These are phyloP conservation scores for Bipolaris cookei DNA, from an alignment of 2,329 filamentous ascomycete species.

Conservation along the genomic window DNA sequence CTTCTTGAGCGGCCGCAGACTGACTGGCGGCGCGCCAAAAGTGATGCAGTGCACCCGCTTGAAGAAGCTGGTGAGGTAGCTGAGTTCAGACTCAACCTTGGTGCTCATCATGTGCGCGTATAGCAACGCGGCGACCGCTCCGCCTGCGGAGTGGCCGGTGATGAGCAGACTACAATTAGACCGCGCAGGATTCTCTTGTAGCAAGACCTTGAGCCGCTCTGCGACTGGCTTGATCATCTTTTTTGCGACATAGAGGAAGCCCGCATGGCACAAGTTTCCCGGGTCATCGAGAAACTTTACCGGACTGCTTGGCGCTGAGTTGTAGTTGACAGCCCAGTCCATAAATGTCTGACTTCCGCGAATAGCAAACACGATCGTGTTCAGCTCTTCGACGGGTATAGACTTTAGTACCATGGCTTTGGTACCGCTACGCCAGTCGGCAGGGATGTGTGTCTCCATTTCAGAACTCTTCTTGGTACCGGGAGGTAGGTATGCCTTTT, in stretches of 20 bases:
- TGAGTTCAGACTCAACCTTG: constrained; percentile 71
- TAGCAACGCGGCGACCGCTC: constrained; percentile 79
- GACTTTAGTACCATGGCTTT: constrained; percentile 88
- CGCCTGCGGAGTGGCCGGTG: constrained; percentile 85
- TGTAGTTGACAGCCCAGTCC: constrained; percentile 87
- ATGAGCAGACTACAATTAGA: constrained; percentile 74
- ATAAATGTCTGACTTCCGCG: constrained; percentile 79
- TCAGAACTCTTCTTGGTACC: constrained; percentile 64
- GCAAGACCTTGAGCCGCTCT: constrained; percentile 68
- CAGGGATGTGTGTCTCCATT: constrained; percentile 70
- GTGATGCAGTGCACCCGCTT: constrained; percentile 82
- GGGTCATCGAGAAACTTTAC: constrained; percentile 76
- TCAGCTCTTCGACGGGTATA: constrained; percentile 76
- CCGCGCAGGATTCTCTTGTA: constrained; percentile 73
- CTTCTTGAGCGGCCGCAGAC: constrained; percentile 70
- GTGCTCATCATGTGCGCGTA: constrained; percentile 80
- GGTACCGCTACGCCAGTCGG: constrained; percentile 75
- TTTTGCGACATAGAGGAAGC: constrained; percentile 76
- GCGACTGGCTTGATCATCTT: constrained; percentile 79
- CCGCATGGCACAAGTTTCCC: constrained; percentile 79
- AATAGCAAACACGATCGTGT: constrained; percentile 83
- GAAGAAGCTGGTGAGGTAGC: constrained; percentile 70
- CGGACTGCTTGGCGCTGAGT: constrained; percentile 70
- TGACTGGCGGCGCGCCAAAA: constrained; percentile 82
- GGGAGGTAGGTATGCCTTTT: constrained; percentile 69